Conservation (phyloP, 257 asterid species). For the Mentha longifolia region DNA sequence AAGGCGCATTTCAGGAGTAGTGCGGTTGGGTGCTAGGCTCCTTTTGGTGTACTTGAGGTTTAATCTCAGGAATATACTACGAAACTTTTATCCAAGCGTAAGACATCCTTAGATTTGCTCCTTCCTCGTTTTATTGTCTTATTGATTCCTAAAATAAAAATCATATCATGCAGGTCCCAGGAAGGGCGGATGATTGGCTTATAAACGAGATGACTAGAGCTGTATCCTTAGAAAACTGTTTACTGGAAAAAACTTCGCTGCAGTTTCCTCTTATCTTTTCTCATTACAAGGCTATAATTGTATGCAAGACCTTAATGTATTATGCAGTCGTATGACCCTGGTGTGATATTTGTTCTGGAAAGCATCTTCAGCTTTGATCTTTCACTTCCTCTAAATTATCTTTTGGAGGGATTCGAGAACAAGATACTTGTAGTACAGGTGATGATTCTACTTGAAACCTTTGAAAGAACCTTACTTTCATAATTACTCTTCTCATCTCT, state of each 20-base stretch:
- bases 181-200: conserved; percentile 76
- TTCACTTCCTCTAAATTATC: conserved; percentile 82
- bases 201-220: conserved; percentile 83
- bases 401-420: conserved; percentile 64
- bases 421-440: conserved; percentile 79
- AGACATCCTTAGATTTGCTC: conserved; percentile 39
- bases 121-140: conserved; percentile 9
- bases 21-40: conserved; percentile 80
- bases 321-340: conserved; percentile 82
- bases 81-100: conserved; percentile 78
- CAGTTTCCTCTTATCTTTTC: conserved; percentile 11
- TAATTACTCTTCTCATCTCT: conserved; percentile 2
- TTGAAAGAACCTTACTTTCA: conserved; percentile 2
- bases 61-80: conserved; percentile 61
- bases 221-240: conserved; percentile 62
- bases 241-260: conserved; percentile 7
- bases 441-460: conserved; percentile 21
- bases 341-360: conserved; percentile 70
- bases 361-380: conserved; percentile 88
- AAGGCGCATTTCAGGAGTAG: conserved; percentile 71
- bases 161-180: conserved; percentile 56
- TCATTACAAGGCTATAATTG: neutral
- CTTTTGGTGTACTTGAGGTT: conserved; percentile 71
- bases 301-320: conserved; percentile 53
- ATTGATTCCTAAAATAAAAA: conserved; percentile 22